Base-by-base conservation (phyloP, 2,329 filamentous ascomycete species). In the Epichloe elymi region DNA sequence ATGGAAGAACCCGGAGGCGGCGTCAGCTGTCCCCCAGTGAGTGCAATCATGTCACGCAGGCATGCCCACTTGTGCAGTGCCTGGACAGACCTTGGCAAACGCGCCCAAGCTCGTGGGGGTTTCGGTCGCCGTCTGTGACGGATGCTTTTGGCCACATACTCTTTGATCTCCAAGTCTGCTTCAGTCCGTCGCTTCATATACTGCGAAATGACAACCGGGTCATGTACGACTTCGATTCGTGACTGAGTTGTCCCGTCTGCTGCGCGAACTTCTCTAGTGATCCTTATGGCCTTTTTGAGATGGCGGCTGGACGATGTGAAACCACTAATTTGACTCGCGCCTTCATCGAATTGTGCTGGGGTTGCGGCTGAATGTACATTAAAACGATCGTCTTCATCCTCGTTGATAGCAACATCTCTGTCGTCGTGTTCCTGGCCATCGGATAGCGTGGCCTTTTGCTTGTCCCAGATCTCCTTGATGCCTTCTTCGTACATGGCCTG, bases 401-500 rank as follows among this genome's bases (percentile, higher is more conserved):
- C 74, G 35, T 75, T 78, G 46, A 73, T 71, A 14, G 76, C 71
- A 12, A 82, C 70, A 41, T 83, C 79, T 47, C 76, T 74, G 56
- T 82, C 79, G 48, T 80, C 78, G 57, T 81, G 83, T 53, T 88
- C 83, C 45, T 83, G 77, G 1, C 72, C 72, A 52, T 93, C 86
- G 6, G 83, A 83, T 6, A 97, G 74, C 49, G 85, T 91, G 14
- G 78, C 70, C 65, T 85, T 85, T 65, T 97, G 91, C 57, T 85
- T 83, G 54, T 88, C 83, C 93, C 93, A 98, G 54, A 97, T 96
- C 54, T 87, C 82, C 51, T 83, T 80, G 58, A 98, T 96, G 20
- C 88, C 88, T 49, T 90, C 84, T 58, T 94, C 88, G 65, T 98
- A 98, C 60, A 88, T 86, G 55, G 82, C 83, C 62, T 97, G 88